Conservation (phyloP, 148 eudicot genomes). For the Talinum fruticosum region DNA sequence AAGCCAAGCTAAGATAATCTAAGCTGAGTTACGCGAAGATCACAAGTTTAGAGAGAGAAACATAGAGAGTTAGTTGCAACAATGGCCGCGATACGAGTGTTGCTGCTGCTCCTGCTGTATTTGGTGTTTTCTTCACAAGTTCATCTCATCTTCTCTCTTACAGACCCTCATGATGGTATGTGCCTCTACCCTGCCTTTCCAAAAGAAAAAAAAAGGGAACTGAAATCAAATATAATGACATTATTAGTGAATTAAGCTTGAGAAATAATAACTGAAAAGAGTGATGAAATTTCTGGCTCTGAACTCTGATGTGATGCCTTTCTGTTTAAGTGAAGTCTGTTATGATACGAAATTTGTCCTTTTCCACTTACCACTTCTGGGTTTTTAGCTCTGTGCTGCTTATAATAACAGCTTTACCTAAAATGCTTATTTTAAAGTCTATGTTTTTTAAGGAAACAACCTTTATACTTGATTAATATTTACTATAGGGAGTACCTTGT, state of each 20-base stretch:
- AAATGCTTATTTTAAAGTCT: no score
- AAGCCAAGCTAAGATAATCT: not conserved
- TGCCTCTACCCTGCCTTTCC: no score
- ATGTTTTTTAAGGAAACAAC: no score
- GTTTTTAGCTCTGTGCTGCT: no score
- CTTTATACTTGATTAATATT: no score
- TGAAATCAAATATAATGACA: no score
- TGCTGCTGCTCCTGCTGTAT: conserved; percentile 10
- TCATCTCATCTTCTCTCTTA: conserved; percentile 35
- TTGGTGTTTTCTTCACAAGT: conserved; percentile 15
- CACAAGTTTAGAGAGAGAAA: not conserved
- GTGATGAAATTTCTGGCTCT: not conserved
- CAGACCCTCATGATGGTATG: conserved; percentile 65
- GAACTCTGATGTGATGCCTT: not conserved
- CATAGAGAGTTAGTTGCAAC: not conserved
- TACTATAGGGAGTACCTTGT: no score
- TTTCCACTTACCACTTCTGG: not conserved
- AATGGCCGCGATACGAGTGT: not conserved
- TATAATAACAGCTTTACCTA: no score
- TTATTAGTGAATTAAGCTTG: no score
- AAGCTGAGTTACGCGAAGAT: no score
- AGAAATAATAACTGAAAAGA: not conserved
- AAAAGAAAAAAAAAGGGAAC: no score
- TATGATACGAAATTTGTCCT: not conserved
- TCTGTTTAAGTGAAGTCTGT: not conserved